Base-by-base conservation (phyloP, 768 basidiomycete genomes). In the Panellus pusillus region DNA sequence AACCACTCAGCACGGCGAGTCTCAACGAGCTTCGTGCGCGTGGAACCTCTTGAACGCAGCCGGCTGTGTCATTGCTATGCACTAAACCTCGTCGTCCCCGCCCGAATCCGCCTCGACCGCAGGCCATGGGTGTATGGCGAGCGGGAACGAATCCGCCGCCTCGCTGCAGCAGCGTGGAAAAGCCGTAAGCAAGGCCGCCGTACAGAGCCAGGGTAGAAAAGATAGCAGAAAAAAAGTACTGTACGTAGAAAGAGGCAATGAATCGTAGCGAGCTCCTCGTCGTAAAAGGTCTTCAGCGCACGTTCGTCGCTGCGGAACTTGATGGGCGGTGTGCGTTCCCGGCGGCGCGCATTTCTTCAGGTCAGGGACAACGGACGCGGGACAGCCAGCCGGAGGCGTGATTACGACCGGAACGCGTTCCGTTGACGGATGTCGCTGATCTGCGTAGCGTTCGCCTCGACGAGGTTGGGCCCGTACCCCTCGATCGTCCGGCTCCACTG, bases 381-480 rank as follows among this genome's bases (percentile, higher is more conserved):
- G 4, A 92, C 66, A 0, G 80, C 83, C n/a, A 96, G 80, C 1
- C 80, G 81, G 44, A 98, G 80, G 2, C 91, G 89, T 67, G 84
- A 90, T 63, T 92, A 93, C 4, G 91, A 90, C 60, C 98, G 93
- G 72, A 96, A 98, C 1, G 93, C 87, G 61, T 92, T 96, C 56
- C 86, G 84, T 24, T 84, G 79, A 28, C 85, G 81, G 56, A 97
- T 87, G 64, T 94, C 92, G 68, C 84, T 81, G 66, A 98, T 93
- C 66, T 94, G 92, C 32, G 87, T 86, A 20, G 96, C 92, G 59
- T 93, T 94, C 0, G 91, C 91, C 66, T 98, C 97, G 19, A 98
- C 90, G 9, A 99, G 82, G 66, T 84, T 91, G 50, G 98, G 75
- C 3, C 96, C 96, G 55, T 93, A 93, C 46, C 87, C 80, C 58